Evolutionary conservation across 31 red algal species (phyloP).

Genomic region (Asparagopsis taxiformis): DNA sequence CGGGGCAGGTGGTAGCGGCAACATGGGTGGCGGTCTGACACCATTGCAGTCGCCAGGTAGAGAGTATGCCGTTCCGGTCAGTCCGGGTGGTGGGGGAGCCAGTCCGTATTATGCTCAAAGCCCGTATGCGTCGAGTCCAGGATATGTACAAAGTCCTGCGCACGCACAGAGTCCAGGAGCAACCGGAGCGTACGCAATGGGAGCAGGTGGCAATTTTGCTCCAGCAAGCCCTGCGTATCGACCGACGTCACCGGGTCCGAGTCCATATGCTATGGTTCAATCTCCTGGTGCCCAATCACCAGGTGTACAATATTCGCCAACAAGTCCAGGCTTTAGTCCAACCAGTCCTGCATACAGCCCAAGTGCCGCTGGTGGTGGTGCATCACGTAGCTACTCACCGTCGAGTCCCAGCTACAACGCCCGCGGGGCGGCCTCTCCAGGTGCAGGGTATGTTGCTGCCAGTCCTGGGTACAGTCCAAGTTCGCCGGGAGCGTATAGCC

Average conservation of each 20-base stretch:
- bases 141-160: conserved; percentile 34
- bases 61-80: conserved; percentile 48
- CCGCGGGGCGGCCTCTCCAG: conserved; percentile 27
- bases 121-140: conserved; percentile 31
- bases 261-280: conserved; percentile 38
- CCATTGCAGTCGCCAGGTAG: conserved; percentile 55
- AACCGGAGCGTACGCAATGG: conserved; percentile 20
- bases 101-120: conserved; percentile 45
- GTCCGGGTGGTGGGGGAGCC: conserved; percentile 52
- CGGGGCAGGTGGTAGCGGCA: conserved; percentile 25
- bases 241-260: conserved; percentile 62
- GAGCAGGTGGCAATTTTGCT: conserved; percentile 26
- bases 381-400: conserved; percentile 26
- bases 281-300: conserved; percentile 58
- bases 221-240: conserved; percentile 70
- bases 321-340: conserved; percentile 82
- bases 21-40: conserved; percentile 37
- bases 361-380: conserved; percentile 25
- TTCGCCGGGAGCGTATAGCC: conserved; percentile 66
- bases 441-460: conserved; percentile 11
- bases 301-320: conserved; percentile 73
- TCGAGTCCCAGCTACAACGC: conserved; percentile 50
- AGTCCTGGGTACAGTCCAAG: conserved; percentile 85
- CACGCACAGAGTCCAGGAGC: conserved; percentile 38
- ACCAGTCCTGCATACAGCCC: conserved; percentile 68